A percentile compares a stretch with the other conserved stretches of the same genome.
These are phyloP conservation scores for Nakazawaea molendinolei DNA, from an alignment of 805 yeast species.

Conservation along the genomic window DNA sequence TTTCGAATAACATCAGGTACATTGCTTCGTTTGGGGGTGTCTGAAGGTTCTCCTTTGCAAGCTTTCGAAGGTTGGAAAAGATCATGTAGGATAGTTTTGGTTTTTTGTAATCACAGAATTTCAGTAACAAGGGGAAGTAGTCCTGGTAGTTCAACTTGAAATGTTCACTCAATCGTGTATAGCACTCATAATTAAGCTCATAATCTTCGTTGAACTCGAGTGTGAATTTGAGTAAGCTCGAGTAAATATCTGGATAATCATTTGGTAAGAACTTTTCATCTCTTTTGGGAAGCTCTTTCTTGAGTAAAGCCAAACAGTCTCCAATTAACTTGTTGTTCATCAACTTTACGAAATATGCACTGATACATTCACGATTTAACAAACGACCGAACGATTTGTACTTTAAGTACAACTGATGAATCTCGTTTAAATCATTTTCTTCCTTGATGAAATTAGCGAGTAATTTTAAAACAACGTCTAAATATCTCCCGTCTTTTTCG, in stretches of 20 bases:
- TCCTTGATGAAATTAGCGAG: constrained; percentile 16
- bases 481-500: constrained; percentile 23
- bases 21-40: constrained; percentile 48
- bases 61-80: constrained; percentile 52
- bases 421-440: constrained; percentile 13
- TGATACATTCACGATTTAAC: constrained; percentile 31
- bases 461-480: constrained; percentile 21
- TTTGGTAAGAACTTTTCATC: constrained; percentile 13
- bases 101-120: constrained; percentile 45
- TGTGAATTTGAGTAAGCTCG: constrained; percentile 39
- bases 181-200: constrained; percentile 53
- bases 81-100: constrained; percentile 58
- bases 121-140: constrained; percentile 51
- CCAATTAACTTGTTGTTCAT: constrained; percentile 28
- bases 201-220: constrained; percentile 27
- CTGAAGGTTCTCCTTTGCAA: constrained; percentile 38
- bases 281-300: constrained; percentile 29
- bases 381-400: constrained; percentile 32
- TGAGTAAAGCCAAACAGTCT: constrained; percentile 35
- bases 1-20: constrained; percentile 52
- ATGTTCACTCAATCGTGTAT: constrained; percentile 46
- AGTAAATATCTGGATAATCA: constrained; percentile 29
- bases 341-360: constrained; percentile 29
- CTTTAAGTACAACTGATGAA: constrained; percentile 29
- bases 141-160: constrained; percentile 53